Base-by-base conservation (phyloP, 805 yeast species). In the Candida maris region DNA sequence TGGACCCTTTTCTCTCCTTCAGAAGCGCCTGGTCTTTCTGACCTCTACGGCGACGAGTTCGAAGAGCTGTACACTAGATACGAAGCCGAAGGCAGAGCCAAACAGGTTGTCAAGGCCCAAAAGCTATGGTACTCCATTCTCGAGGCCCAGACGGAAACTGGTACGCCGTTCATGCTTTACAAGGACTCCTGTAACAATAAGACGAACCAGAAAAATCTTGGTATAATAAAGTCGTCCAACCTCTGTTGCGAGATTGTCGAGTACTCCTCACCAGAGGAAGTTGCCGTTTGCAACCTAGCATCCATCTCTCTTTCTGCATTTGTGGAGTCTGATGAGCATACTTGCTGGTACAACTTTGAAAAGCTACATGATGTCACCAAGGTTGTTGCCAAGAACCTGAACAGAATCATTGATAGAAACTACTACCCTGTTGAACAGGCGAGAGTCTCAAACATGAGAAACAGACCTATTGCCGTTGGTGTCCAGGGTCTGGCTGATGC, bases 241-340 rank as follows among this genome's bases (percentile, higher is more conserved):
- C 70, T 75, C 59, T 75, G 81, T 57, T 74, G 80, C 57, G 81
- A 75, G 60, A 73, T 75, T 56, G 81, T 75, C 43, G 81, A 75
- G 59, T 75, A 74, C 55, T 75, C 80, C 9, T 56, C 71, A 22
- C 73, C 75, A 18, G 77, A 72, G 9, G 81, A 75, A 57, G 75
- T 71, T 44, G 78, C 80, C 30, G 81, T 75, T 28, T 75, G 81
- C 61, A 75, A 75, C 60, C 67, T 75, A 58, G 81, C 79, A 14
- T 75, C 80, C 9, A 64, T 75, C 51, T 77, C 79, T 9, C 64
- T 75, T 48, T 80, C 81, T 19, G 68, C 77, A 4, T 75, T 72
- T 54, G 73, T 73, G 37, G 72, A 73, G 51, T 59, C 61, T 15
- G 70, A 68, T 51, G 64, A 63, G 24, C 49, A 44, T 15, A 48